Evolutionary conservation across 805 yeast species (phyloP).

Genomic region (Monosporozyma aquatica): DNA sequence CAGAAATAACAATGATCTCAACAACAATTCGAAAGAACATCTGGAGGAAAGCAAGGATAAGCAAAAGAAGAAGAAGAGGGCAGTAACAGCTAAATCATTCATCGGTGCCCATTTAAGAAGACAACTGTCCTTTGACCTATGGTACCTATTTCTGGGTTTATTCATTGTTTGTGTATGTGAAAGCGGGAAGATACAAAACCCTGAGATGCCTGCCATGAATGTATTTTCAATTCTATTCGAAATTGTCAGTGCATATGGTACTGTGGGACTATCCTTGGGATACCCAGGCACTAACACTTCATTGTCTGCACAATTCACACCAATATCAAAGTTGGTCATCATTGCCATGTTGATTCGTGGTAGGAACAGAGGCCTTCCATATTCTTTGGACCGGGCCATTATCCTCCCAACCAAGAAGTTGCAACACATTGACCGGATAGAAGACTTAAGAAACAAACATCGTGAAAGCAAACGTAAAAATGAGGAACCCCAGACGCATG

Average conservation of each 20-base stretch:
- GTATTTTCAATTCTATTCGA: slow-evolving; percentile 75
- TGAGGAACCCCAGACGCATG: neutral
- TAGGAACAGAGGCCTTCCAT: slow-evolving; percentile 92
- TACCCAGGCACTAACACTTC: slow-evolving; percentile 60
- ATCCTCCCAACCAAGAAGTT: slow-evolving; percentile 66
- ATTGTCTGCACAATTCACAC: slow-evolving; percentile 62
- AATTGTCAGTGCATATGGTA: slow-evolving; percentile 89
- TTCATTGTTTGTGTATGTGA: slow-evolving; percentile 83
- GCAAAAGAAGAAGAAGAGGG: slow-evolving; percentile 13
- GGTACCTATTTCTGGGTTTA: slow-evolving; percentile 85
- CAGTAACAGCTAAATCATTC: slow-evolving; percentile 43
- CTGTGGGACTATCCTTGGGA: slow-evolving; percentile 87
- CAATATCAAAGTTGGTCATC: slow-evolving; percentile 70
- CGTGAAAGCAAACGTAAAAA: neutral
- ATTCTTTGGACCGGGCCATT: slow-evolving; percentile 86
- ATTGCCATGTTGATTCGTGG: slow-evolving; percentile 90
- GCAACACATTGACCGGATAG: slow-evolving; percentile 49
- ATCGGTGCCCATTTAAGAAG: slow-evolving; percentile 80
- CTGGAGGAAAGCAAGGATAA: no score
- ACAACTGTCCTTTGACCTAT: slow-evolving; percentile 85
- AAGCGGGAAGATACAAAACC: slow-evolving; percentile 46
- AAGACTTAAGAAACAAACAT: slow-evolving; percentile 28
- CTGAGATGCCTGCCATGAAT: slow-evolving; percentile 41
- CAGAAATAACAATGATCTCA: neutral
- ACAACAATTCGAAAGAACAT: no score